Evolutionary conservation across 176 grass and related monocot genomes (phyloP), one percentile per base, ranked within the genome.

Genomic region (Saccharum spontaneum): DNA sequence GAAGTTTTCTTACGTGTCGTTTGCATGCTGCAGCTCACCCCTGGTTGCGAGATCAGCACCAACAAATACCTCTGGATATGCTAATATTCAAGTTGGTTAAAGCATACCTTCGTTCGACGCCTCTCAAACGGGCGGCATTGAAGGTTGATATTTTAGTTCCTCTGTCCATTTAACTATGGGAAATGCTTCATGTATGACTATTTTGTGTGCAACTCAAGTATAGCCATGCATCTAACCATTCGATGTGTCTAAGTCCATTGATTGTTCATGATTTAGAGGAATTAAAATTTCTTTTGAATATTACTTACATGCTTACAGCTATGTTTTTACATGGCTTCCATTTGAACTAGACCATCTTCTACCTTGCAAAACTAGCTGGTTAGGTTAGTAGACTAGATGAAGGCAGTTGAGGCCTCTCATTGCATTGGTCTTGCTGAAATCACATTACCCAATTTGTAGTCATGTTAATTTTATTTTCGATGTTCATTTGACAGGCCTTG

Each of bases 121-220:
- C 96, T 89, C 90, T 98, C 83, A 98, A 93, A 82, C 89, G 91
- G 57, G 96, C 96, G 41, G 93, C 96, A 86, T 89, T 95, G 69
- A 98, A 98, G 96, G 96, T 98, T 62, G 49, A 77, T 66, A 60
- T 67, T 82, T 8, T 84, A 44, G 52, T 90, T 87, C 41, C 20
- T 80, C 78, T 61, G 63, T 13, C 37, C 14, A 59, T 76, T 57
- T 8, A 10, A 64, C 5, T 69, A 59, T 77, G 61, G 23, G 24
- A 63, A 63, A 64, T 30, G 62, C 26, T 66, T 66, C 63, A 66
- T 31, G 28, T 66, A 33, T 66, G 11, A 33, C 5, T 13, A 31
- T 65, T 65, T 65, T 65, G 62, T 65, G 62, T 31, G 31, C 12
- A 65, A 65, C 1, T 65, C 62, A 65, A 65, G 26, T 24, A 65